Evolutionary conservation across 306 rosid species (phyloP).

Genomic region (Sphenostylis stenocarpa): DNA sequence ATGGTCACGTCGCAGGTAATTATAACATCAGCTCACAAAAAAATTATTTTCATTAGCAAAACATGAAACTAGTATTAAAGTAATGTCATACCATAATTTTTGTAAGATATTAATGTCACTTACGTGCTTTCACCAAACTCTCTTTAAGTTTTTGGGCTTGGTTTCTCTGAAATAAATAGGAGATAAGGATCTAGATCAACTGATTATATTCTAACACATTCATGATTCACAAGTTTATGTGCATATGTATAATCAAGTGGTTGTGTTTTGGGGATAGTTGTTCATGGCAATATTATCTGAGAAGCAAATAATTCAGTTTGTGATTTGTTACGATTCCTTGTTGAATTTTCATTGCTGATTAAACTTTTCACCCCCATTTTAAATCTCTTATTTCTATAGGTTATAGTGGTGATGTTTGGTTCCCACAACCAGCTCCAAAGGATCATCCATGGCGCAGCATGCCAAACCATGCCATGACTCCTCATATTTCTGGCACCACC

Average conservation of each 20-base stretch:
- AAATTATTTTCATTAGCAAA: background rate
- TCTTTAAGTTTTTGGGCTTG: background rate
- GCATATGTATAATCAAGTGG: too few relatives aligned
- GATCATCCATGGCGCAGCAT: slow-evolving; percentile 99
- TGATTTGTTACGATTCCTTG: background rate
- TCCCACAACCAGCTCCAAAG: slow-evolving; percentile 95
- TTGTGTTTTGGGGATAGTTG: background rate
- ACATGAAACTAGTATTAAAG: background rate
- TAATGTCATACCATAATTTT: background rate
- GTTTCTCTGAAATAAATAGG: background rate
- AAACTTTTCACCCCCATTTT: background rate
- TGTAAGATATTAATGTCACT: background rate
- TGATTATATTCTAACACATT: background rate
- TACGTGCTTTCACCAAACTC: background rate
- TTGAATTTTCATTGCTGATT: background rate
- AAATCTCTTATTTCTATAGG: slow-evolving; percentile 46
- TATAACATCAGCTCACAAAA: slow-evolving; percentile 13
- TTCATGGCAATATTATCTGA: background rate
- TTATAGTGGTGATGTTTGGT: slow-evolving; percentile 96
- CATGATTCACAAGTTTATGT: too few relatives aligned
- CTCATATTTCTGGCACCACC: slow-evolving; percentile 95
- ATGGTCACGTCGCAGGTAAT: slow-evolving; percentile 90
- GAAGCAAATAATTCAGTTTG: background rate
- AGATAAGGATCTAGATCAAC: too few relatives aligned
- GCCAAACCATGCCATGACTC: slow-evolving; percentile 99